These are phyloP conservation scores for Aegilops sharonensis DNA, from an alignment of 176 grass and related monocot species.

Conservation along the genomic window DNA sequence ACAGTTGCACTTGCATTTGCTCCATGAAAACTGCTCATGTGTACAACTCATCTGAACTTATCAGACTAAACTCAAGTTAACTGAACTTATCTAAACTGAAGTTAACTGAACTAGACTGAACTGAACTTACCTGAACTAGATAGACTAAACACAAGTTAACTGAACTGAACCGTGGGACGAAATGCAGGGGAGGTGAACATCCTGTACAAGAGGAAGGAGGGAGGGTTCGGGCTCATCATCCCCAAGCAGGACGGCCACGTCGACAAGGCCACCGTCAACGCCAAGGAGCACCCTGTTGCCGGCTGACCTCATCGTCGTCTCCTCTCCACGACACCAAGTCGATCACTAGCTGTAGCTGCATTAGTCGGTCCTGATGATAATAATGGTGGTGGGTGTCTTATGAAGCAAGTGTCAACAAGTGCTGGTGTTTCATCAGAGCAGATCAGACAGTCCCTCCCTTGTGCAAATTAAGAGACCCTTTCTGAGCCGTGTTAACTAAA, in stretches of 20 bases:
- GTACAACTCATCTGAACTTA: background rate
- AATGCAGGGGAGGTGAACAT: slow-evolving; percentile 72
- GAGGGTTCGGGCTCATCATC: slow-evolving; percentile 76
- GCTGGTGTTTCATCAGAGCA: background rate
- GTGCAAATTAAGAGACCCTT: background rate
- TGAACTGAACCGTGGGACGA: background rate
- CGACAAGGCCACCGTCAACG: slow-evolving; percentile 35
- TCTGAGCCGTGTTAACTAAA: too few species aligned
- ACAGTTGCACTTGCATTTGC: background rate
- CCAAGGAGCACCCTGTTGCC: slow-evolving; percentile 1
- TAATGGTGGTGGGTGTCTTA: background rate
- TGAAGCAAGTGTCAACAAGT: background rate
- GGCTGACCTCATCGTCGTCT: background rate
- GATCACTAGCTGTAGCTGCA: background rate
- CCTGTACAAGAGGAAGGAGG: slow-evolving; percentile 82
- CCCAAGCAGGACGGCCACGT: slow-evolving; percentile 66
- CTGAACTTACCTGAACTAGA: background rate
- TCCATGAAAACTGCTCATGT: background rate
- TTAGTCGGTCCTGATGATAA: background rate
- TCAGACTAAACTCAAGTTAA: background rate
- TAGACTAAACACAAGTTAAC: background rate
- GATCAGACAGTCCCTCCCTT: background rate
- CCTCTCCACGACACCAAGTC: background rate
- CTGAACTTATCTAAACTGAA: background rate
- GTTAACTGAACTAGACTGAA: background rate